Conservation (phyloP, 176 grass and related monocot genomes). For the Musa itinerans region DNA sequence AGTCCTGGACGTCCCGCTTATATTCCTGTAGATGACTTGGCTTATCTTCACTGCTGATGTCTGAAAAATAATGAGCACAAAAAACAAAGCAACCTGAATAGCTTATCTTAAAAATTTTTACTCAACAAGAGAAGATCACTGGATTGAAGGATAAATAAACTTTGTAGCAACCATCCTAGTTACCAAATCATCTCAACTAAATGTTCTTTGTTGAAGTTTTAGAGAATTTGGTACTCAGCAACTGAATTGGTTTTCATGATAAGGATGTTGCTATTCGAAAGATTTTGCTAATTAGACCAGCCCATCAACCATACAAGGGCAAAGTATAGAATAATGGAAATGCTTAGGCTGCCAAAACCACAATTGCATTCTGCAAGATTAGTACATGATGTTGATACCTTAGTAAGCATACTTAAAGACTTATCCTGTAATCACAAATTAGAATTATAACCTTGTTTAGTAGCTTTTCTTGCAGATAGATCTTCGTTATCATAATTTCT, state of each 20-base stretch:
- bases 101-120: neutral
- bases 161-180: neutral
- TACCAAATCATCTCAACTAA: neutral
- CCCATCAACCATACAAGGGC: no score
- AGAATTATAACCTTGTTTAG: no score
- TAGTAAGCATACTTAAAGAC: no score
- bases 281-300: no score
- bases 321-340: no score
- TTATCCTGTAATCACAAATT: no score
- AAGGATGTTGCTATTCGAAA: neutral
- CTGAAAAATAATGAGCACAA: conserved; percentile 7
- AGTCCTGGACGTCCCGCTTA: conserved; percentile 45
- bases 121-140: neutral
- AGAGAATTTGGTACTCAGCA: neutral
- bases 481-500: no score
- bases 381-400: no score
- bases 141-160: neutral
- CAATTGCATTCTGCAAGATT: no score
- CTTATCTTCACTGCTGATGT: conserved; percentile 46
- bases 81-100: neutral
- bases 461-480: no score
- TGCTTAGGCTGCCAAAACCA: no score
- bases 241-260: neutral
- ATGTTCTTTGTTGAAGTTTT: no score
- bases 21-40: conserved; percentile 52